Percentiles rank a stretch among this genome's conserved stretches.
Evolutionary conservation across 1,139 yeast species (phyloP).

Genomic region (Pichia sp.): DNA sequence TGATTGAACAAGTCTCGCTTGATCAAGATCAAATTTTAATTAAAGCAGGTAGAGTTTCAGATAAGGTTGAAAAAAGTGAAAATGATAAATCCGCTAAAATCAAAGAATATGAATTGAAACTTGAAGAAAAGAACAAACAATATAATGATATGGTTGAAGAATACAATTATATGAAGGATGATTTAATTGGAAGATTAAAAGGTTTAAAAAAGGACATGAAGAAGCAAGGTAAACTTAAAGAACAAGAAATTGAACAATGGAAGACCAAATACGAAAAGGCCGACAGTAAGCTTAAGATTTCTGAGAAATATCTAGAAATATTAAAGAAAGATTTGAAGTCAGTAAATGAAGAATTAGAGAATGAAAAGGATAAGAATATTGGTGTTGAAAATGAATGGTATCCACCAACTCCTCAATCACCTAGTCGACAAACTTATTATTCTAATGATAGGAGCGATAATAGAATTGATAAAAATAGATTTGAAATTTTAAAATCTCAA

Average conservation of each 20-base stretch:
- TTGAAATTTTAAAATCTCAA: constrained; percentile 20
- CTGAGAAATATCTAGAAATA: constrained; percentile 10
- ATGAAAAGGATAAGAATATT: constrained; percentile 2
- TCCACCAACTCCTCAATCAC: constrained; percentile 29
- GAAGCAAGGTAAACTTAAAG: constrained; percentile 19
- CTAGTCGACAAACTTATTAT: too few relatives aligned
- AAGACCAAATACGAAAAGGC: constrained; percentile 17
- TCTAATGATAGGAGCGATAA: too few relatives aligned
- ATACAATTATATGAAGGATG: constrained; percentile 29
- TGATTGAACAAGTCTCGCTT: background rate
- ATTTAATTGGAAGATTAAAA: constrained; percentile 26
- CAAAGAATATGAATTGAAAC: constrained; percentile 5
- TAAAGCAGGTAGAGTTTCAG: constrained; percentile 4
- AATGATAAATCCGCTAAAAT: background rate
- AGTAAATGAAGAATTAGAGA: constrained; percentile 5
- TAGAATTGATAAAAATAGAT: background rate
- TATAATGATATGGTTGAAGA: constrained; percentile 23
- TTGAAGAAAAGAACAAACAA: constrained; percentile 10
- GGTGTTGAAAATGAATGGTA: constrained; percentile 6
- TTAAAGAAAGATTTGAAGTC: constrained; percentile 7
- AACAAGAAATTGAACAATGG: constrained; percentile 15
- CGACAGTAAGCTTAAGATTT: constrained; percentile 14
- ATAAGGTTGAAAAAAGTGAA: constrained; percentile 3
- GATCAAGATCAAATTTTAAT: constrained; percentile 7
- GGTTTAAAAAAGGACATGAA: constrained; percentile 17